These are phyloP conservation scores for Telfairia occidentalis DNA, from an alignment of 331 rosid genomes.

Conservation along the genomic window DNA sequence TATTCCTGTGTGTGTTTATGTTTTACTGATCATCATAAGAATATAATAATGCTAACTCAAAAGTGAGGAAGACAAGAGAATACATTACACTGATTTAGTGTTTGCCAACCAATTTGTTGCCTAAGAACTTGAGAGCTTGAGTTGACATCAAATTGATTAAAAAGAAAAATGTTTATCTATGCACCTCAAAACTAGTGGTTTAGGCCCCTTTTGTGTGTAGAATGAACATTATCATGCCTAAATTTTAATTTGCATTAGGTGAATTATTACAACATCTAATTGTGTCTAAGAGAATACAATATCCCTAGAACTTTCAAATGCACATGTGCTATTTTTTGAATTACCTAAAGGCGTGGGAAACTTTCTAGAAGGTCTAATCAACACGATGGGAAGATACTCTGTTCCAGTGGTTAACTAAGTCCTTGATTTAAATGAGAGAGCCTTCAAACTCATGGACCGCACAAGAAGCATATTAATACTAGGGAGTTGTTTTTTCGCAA, in stretches of 20 bases:
- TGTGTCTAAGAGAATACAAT: neutral
- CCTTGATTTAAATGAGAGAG: neutral
- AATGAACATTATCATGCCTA: neutral
- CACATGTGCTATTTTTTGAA: neutral
- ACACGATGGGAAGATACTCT: neutral
- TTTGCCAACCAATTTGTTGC: neutral
- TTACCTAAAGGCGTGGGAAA: neutral
- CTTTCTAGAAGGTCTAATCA: too few species aligned
- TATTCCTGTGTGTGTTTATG: too few species aligned
- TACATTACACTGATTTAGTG: neutral
- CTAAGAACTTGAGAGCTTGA: neutral
- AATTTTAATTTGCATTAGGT: neutral
- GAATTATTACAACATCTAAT: neutral
- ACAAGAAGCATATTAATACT: neutral
- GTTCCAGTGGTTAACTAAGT: too few species aligned
- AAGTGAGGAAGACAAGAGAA: conserved; percentile 4
- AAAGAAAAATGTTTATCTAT: neutral
- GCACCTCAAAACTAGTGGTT: neutral
- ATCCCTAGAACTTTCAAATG: neutral
- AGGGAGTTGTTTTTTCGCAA: too few species aligned
- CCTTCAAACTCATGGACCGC: neutral
- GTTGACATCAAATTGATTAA: neutral
- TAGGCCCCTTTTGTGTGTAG: neutral
- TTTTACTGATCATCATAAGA: neutral
- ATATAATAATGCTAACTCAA: neutral